Conservation (phyloP, 2,329 filamentous ascomycete species). For the Trichoderma simmonsii region DNA sequence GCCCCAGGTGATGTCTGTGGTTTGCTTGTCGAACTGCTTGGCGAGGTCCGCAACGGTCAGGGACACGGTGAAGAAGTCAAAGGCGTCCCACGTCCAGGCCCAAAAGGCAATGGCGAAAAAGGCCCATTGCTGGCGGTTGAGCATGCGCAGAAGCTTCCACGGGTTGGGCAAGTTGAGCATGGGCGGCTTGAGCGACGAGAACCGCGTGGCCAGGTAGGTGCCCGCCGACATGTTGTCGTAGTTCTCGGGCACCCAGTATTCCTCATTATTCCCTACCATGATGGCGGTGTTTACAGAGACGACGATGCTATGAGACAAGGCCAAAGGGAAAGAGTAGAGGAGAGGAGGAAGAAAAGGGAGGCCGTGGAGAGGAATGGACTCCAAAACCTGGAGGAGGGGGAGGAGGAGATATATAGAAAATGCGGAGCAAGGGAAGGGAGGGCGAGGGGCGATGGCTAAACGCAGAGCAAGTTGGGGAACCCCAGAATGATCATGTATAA, state of each 20-base stretch:
- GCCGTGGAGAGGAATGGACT: background rate
- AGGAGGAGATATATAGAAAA: conserved; percentile 6
- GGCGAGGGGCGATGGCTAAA: background rate
- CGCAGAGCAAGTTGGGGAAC: conserved; percentile 8
- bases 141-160: conserved; percentile 45
- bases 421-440: background rate
- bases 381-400: background rate
- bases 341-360: background rate
- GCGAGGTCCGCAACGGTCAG: conserved; percentile 55
- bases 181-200: conserved; percentile 55
- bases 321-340: background rate
- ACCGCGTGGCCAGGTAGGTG: conserved; percentile 49
- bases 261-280: conserved; percentile 24
- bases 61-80: conserved; percentile 65
- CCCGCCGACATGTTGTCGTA: conserved; percentile 49
- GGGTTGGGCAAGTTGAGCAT: conserved; percentile 55
- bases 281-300: background rate
- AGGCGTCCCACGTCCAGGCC: conserved; percentile 61
- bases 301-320: background rate
- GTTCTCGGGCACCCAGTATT: conserved; percentile 37
- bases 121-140: conserved; percentile 50
- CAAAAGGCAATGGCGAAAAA: conserved; percentile 54
- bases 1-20: conserved; percentile 61
- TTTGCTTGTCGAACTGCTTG: conserved; percentile 50
- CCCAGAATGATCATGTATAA: conserved; percentile 6